Conservation (phyloP, 2,329 filamentous ascomycete species). For the Fusarium longipes region DNA sequence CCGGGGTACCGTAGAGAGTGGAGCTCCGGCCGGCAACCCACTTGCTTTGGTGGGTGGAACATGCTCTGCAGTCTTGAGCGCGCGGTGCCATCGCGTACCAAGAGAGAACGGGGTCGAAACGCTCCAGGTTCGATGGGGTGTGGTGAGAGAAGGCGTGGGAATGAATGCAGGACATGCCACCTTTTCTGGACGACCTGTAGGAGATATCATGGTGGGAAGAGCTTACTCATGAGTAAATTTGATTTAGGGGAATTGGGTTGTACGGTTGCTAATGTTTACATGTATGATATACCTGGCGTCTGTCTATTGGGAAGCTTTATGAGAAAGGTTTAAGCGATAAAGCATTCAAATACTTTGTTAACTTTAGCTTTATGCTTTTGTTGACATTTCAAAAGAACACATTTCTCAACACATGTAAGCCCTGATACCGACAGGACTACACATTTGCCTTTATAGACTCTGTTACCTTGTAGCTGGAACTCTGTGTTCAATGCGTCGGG, state of each 20-base stretch:
- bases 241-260: background rate
- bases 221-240: slow-evolving; percentile 38
- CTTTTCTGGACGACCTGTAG: slow-evolving; percentile 54
- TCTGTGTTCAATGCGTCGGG: background rate
- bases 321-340: slow-evolving; percentile 25
- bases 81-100: slow-evolving; percentile 58
- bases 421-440: no score
- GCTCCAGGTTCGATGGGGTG: slow-evolving; percentile 58
- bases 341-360: slow-evolving; percentile 2
- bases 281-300: slow-evolving; percentile 38
- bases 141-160: slow-evolving; percentile 55
- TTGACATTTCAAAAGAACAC: no score
- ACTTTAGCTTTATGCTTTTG: no score
- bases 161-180: slow-evolving; percentile 57
- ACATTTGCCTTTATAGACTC: no score
- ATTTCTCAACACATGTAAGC: no score
- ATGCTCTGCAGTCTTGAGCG: slow-evolving; percentile 64
- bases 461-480: background rate
- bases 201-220: slow-evolving; percentile 44
- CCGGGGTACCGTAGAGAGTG: slow-evolving; percentile 50
- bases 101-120: slow-evolving; percentile 51
- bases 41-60: slow-evolving; percentile 59
- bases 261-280: slow-evolving; percentile 11
- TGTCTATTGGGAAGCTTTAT: slow-evolving; percentile 16
- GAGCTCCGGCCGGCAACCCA: slow-evolving; percentile 58